A percentile compares a stretch with the other conserved stretches of the same genome.
phyloP scores from a whole-genome alignment of 2,329 filamentous ascomycete species.

The Scorias spongiosa region DNA sequence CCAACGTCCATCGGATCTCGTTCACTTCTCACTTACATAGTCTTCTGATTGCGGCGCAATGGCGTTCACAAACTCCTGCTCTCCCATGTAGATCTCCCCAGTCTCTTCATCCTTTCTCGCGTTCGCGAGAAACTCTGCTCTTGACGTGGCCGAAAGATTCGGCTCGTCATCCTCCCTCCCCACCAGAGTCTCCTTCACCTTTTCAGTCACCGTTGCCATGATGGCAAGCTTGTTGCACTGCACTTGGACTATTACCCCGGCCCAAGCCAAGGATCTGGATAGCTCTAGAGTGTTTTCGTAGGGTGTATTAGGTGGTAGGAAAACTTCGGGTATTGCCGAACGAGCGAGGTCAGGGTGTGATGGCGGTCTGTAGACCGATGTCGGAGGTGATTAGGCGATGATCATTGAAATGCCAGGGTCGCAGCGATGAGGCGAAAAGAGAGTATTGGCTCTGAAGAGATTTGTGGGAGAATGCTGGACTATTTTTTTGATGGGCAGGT shows the following conservation, averaged over 20 bases:
- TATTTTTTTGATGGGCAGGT: too few species aligned
- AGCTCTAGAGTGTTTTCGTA: too few species aligned
- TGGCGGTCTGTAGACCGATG: too few species aligned
- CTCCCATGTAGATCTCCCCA: conserved; percentile 65
- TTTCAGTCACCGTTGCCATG: conserved; percentile 53
- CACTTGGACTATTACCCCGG: conserved; percentile 3
- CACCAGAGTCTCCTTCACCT: conserved; percentile 34
- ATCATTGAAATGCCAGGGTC: too few species aligned
- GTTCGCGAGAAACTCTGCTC: conserved; percentile 59
- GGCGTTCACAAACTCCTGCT: conserved; percentile 79
- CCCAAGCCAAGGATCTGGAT: too few species aligned
- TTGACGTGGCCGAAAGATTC: conserved; percentile 59
- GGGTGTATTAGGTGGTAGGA: too few species aligned
- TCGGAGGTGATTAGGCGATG: too few species aligned
- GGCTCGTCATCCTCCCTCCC: conserved; percentile 40
- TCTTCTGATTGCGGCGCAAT: conserved; percentile 77
- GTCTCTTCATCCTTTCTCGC: conserved; percentile 59
- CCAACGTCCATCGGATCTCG: background rate
- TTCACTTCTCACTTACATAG: conserved; percentile 47
- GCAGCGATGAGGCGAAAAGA: too few species aligned
- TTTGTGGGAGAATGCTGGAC: too few species aligned
- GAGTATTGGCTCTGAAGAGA: too few species aligned
- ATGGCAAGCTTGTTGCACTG: conserved; percentile 16
- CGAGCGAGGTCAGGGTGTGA: too few species aligned
- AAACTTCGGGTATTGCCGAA: too few species aligned